phyloP scores from a whole-genome alignment of 163 green algal species.

The Coccomyxa subellipsoidea region DNA sequence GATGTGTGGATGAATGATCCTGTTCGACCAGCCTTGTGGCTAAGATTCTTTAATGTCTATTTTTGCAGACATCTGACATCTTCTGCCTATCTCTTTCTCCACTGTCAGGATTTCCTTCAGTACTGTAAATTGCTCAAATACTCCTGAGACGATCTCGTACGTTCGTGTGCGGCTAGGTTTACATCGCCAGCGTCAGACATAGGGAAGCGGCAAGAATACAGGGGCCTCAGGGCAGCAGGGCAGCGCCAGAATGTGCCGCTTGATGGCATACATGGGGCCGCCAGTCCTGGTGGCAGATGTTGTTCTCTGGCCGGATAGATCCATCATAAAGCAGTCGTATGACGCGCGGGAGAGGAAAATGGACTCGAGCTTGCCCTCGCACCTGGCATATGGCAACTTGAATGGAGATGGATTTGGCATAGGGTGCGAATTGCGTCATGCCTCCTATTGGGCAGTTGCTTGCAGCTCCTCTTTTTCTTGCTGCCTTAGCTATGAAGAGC shows the following conservation, averaged over 20 bases:
- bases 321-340: slow-evolving; percentile 91
- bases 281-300: slow-evolving; percentile 65
- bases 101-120: too few relatives aligned
- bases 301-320: slow-evolving; percentile 77
- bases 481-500: too few relatives aligned
- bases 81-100: too few relatives aligned
- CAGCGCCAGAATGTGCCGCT: slow-evolving; percentile 65
- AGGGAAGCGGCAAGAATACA: not conserved
- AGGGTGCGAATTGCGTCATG: slow-evolving; percentile 49
- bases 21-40: too few relatives aligned
- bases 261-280: slow-evolving; percentile 80
- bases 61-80: too few relatives aligned
- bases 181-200: not conserved
- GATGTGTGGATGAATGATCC: too few relatives aligned
- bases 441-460: too few relatives aligned
- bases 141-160: too few relatives aligned
- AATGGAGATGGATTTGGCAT: slow-evolving; percentile 86
- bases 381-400: slow-evolving; percentile 66
- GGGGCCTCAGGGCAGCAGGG: not conserved
- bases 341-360: slow-evolving; percentile 76
- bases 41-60: too few relatives aligned
- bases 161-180: too few relatives aligned
- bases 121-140: too few relatives aligned
- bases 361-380: slow-evolving; percentile 68
- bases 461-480: too few relatives aligned